Percentiles rank a stretch among this genome's conserved stretches.
Conservation (phyloP, 495 filamentous ascomycete species). For the Baudoinia panamericana region DNA sequence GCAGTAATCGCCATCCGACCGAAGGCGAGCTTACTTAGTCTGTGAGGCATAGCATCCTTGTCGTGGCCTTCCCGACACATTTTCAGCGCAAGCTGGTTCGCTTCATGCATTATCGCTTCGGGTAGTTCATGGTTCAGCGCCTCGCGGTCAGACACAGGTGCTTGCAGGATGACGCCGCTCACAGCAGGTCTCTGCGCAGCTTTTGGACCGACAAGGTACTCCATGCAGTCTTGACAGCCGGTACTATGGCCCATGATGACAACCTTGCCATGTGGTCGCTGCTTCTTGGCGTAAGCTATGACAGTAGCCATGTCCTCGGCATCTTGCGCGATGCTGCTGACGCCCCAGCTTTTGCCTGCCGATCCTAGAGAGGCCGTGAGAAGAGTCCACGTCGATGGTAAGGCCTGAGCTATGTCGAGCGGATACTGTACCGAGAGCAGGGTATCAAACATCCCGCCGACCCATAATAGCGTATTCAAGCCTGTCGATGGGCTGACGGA, state of each 20-base stretch:
- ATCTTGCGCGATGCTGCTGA: slow-evolving; percentile 52
- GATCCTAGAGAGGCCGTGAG: slow-evolving; percentile 48
- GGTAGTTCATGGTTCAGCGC: slow-evolving; percentile 34
- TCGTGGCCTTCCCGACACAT: slow-evolving; percentile 40
- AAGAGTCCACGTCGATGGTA: slow-evolving; percentile 51
- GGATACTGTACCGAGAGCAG: slow-evolving; percentile 56
- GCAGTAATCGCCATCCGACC: slow-evolving; percentile 50
- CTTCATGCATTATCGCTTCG: slow-evolving; percentile 35
- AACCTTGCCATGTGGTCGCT: slow-evolving; percentile 41
- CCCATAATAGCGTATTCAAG: slow-evolving; percentile 61
- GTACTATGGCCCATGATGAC: slow-evolving; percentile 81
- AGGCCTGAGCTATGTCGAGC: slow-evolving; percentile 36
- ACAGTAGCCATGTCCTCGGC: slow-evolving; percentile 57
- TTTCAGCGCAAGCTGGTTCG: slow-evolving; percentile 40
- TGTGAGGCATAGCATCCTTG: slow-evolving; percentile 45
- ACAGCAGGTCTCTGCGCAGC: slow-evolving; percentile 20
- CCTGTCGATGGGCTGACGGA: slow-evolving; percentile 17
- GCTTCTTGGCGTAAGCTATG: slow-evolving; percentile 52
- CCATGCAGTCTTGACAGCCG: slow-evolving; percentile 77
- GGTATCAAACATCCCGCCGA: slow-evolving; percentile 74
- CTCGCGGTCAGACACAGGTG: slow-evolving; percentile 67
- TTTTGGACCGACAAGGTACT: slow-evolving; percentile 42
- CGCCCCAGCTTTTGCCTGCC: slow-evolving; percentile 64
- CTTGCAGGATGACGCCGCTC: slow-evolving; percentile 76
- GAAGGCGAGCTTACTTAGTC: slow-evolving; percentile 35